Evolutionary conservation across 148 eudicot species (phyloP).

Genomic region (Silene uniflora): DNA sequence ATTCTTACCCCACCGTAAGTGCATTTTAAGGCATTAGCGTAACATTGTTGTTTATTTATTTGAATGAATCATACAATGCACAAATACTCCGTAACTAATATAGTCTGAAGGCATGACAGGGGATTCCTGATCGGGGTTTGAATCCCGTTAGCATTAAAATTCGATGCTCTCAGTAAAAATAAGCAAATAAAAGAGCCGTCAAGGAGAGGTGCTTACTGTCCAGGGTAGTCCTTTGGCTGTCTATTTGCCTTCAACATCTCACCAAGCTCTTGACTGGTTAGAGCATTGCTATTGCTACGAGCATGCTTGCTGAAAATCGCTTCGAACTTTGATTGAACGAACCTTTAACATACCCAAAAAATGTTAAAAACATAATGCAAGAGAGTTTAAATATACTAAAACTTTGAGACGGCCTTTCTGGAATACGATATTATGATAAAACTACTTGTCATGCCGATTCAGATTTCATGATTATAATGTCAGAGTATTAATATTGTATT

Average conservation of each 20-base stretch:
- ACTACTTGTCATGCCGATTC: too few relatives aligned
- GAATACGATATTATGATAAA: too few relatives aligned
- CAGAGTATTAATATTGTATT: too few relatives aligned
- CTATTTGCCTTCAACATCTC: constrained; percentile 54
- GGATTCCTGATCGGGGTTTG: neutral
- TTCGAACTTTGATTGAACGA: constrained; percentile 63
- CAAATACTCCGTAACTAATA: too few relatives aligned
- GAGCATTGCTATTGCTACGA: constrained; percentile 33
- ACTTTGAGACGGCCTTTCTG: too few relatives aligned
- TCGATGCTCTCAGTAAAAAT: too few relatives aligned
- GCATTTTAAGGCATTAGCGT: too few relatives aligned
- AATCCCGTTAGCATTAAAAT: neutral
- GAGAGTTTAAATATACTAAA: neutral
- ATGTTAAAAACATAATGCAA: neutral
- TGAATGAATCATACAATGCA: too few relatives aligned
- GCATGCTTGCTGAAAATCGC: constrained; percentile 66
- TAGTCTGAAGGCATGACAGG: too few relatives aligned
- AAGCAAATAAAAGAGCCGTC: neutral
- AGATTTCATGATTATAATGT: too few relatives aligned
- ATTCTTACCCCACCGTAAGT: too few relatives aligned
- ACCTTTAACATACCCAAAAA: constrained; percentile 31
- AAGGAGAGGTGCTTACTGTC: constrained; percentile 40
- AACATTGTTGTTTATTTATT: too few relatives aligned
- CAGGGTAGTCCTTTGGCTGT: constrained; percentile 49
- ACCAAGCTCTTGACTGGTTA: constrained; percentile 48